Base-by-base conservation (phyloP, 371 early-diverging fungal genomes). In the Batkoa obscura region DNA sequence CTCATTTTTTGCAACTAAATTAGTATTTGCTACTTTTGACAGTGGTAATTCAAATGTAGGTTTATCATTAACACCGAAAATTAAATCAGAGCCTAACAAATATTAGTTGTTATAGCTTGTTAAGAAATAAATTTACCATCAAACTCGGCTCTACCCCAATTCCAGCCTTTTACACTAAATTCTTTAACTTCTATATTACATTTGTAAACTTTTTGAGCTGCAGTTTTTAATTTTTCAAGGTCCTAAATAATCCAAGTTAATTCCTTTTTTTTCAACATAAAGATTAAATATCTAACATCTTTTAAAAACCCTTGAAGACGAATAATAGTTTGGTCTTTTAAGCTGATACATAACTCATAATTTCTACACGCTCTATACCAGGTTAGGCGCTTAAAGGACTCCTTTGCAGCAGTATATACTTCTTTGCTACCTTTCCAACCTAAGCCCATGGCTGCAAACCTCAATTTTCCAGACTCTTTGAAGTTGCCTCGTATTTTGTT, bases 121-220 rank as follows among this genome's bases (percentile, higher is more conserved):
- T 1, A 50, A 43, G 53, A 36, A n/a, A 23, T 42, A 42, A 31
- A 55, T 12, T 50, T 62, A 73, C 76, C 83, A 69, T 85, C 75
- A 59, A 90, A 86, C 49, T 89, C 90, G 4, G 86, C 75, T 66
- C 81, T 78, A 46, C 94, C 97, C 95, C 97, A 94, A 73, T 95
- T 94, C 85, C 88, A 91, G 36, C 98, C 98, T 53, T 81, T 83
- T 6, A 92, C 68, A 55, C 87, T 84, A 45, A 84, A 62, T 56
- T 97, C 94, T 57, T 80, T 84, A 9, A 69, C 60, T 62, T 97
- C 96, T 33, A 95, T 60, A 2, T 70, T 67, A 23, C 86, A 58
- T 46, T 79, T 75, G 69, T 86, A 92, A 60, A 74, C 70, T 12
- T 65, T 57, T 59, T 80, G 81, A 42, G 84, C 58, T 6, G 80